Percentiles rank a stretch among this genome's conserved stretches.
These are phyloP conservation scores for Carex sylvatica DNA, from an alignment of 202 grass and related monocot species.

Conservation along the genomic window DNA sequence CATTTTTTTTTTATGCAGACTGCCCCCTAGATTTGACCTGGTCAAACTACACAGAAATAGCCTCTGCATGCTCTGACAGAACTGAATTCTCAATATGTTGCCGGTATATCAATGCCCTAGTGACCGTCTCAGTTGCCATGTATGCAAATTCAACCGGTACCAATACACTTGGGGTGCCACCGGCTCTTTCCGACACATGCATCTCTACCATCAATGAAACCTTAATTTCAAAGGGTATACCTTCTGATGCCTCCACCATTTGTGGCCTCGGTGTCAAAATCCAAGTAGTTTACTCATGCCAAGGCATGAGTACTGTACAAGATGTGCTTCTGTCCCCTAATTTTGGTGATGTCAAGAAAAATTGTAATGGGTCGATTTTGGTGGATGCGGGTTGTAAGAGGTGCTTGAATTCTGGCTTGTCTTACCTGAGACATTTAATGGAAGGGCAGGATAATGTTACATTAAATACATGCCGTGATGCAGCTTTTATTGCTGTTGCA, in stretches of 20 bases:
- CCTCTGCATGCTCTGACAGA: constrained; percentile 69
- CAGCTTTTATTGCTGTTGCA: constrained; percentile 86
- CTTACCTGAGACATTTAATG: constrained; percentile 91
- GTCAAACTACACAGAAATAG: constrained; percentile 62
- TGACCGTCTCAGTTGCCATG: constrained; percentile 70
- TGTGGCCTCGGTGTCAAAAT: constrained; percentile 92
- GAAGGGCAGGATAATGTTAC: constrained; percentile 83
- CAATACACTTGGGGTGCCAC: constrained; percentile 55
- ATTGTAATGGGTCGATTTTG: constrained; percentile 49
- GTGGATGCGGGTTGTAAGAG: constrained; percentile 62
- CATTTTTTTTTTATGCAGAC: constrained; percentile 44
- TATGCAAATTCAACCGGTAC: constrained; percentile 71
- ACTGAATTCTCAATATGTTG: constrained; percentile 68
- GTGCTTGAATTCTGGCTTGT: constrained; percentile 90
- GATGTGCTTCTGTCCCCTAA: constrained; percentile 75
- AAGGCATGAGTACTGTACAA: constrained; percentile 64
- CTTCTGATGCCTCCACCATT: constrained; percentile 45
- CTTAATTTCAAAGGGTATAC: constrained; percentile 57
- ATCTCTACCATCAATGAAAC: constrained; percentile 59
- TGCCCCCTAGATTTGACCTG: constrained; percentile 92
- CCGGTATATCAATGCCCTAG: constrained; percentile 87
- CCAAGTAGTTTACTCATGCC: constrained; percentile 72
- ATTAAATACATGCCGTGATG: constrained; percentile 77
- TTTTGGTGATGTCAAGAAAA: constrained; percentile 72
- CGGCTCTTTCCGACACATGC: constrained; percentile 51